Base-by-base conservation (phyloP, 2,329 filamentous ascomycete genomes). In the Ceratocystis harringtonii region DNA sequence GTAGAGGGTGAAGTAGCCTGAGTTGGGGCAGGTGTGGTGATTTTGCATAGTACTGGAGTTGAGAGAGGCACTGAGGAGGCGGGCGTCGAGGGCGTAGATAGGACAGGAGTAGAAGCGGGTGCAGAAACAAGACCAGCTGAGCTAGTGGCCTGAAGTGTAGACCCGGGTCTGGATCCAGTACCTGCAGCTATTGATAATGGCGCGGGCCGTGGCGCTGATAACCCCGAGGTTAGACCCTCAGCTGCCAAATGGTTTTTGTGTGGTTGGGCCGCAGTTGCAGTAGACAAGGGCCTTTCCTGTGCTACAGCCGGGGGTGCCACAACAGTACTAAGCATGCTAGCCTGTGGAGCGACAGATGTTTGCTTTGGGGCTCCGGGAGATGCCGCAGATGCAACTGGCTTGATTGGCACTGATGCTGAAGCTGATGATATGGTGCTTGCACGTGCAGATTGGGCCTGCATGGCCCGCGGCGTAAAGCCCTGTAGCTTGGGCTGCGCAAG, bases 401-500 rank as follows among this genome's bases (percentile, higher is more conserved):
- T 41, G 36, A 12, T 41, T 41, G 36, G 36, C 12, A 15, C 10
- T 5, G 36, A 41, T 5, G 36, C 36, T 41, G 36, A 15, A 41
- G 36, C 36, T 41, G 36, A 15, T 41, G 36, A 15, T 41, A 41
- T 10, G 3, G 45, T 22, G 45, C 45, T n/a, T 22, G 45, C 17
- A 48, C 19, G 45, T 8, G n/a, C 45, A 17, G 45, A n/a, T n/a
- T 45, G 60, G n/a, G 6, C 32, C 22, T 30, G 58, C 19, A 7
- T 12, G 17, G 36, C 36, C n/a, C n/a, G 58, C 19, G 19, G 19
- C 25, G 50, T 55, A 25, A 64, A 36, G 32, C 44, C 44, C 19
- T 52, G 45, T 15, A 45, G 62, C 32, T 64, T 64, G 6, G 62
- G 62, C 25, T 64, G 45, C 28, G 62, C 22, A 57, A 57, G 45